phyloP scores from a whole-genome alignment of 2,329 filamentous ascomycete species.

The Cladosporium sphaerospermum region DNA sequence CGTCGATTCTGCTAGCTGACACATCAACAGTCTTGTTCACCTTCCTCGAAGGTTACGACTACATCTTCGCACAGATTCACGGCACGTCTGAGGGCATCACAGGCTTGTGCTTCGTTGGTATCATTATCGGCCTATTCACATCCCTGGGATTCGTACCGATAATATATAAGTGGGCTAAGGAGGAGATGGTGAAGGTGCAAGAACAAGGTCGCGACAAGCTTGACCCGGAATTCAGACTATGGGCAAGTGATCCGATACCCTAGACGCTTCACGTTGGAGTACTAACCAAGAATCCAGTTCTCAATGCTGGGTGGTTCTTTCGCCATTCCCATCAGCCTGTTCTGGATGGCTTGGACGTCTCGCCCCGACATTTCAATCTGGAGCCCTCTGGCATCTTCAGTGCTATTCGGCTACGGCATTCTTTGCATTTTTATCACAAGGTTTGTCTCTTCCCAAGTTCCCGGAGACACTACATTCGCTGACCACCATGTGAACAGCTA shows the following conservation, averaged over 20 bases:
- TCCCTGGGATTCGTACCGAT: constrained; percentile 45
- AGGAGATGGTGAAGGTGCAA: constrained; percentile 37
- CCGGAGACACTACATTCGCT: no score
- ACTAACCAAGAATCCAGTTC: constrained; percentile 13
- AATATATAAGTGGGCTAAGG: constrained; percentile 33
- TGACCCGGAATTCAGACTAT: constrained; percentile 39
- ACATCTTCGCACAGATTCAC: constrained; percentile 43
- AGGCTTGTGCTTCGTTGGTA: constrained; percentile 34
- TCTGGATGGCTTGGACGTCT: constrained; percentile 51
- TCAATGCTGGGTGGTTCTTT: constrained; percentile 41
- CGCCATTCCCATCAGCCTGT: constrained; percentile 44
- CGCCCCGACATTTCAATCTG: constrained; percentile 39
- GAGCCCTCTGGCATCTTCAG: constrained; percentile 46
- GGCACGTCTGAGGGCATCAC: constrained; percentile 36
- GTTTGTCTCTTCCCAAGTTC: no score
- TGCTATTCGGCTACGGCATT: constrained; percentile 43
- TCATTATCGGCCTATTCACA: constrained; percentile 21
- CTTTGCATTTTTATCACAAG: constrained; percentile 36
- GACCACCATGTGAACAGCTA: constrained; percentile 18
- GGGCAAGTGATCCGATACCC: constrained; percentile 24
- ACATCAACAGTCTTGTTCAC: constrained; percentile 43
- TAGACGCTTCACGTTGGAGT: not conserved
- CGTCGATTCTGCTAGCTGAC: no score
- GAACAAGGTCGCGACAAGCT: constrained; percentile 27
- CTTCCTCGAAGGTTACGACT: constrained; percentile 47